These are phyloP conservation scores for Fusarium nematophilum DNA, from an alignment of 2,329 filamentous ascomycete species.

Conservation along the genomic window DNA sequence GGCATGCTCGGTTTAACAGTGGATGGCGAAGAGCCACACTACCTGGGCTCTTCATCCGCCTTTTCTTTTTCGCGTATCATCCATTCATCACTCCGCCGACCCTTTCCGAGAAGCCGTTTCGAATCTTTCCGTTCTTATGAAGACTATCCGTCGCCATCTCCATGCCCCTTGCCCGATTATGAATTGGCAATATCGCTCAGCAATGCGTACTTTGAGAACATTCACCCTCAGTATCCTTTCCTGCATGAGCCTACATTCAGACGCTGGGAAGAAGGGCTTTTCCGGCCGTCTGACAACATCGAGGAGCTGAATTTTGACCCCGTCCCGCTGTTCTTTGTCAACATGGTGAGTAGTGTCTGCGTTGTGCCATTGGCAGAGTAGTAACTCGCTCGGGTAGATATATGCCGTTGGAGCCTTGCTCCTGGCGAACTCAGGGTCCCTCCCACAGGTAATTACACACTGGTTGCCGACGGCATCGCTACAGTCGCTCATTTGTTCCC, in stretches of 20 bases:
- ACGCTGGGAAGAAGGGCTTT: slow-evolving; percentile 5
- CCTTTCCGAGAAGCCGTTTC: too few relatives aligned
- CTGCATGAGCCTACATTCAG: slow-evolving; percentile 21
- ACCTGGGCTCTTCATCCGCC: slow-evolving; percentile 43
- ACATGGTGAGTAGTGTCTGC: slow-evolving; percentile 8
- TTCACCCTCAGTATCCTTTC: slow-evolving; percentile 25
- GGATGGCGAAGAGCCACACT: slow-evolving; percentile 37
- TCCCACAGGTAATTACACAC: slow-evolving; percentile 10
- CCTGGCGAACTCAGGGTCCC: background rate
- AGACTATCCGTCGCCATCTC: background rate
- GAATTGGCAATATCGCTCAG: background rate
- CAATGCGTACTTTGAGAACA: slow-evolving; percentile 18
- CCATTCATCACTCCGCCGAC: background rate
- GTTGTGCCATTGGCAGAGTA: too few relatives aligned
- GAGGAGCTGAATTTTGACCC: background rate
- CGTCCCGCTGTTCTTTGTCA: slow-evolving; percentile 11
- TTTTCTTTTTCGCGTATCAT: slow-evolving; percentile 45
- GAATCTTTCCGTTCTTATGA: too few relatives aligned
- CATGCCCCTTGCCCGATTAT: slow-evolving; percentile 3
- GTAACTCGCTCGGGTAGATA: background rate
- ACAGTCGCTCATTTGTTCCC: background rate
- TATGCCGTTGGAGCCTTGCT: slow-evolving; percentile 18
- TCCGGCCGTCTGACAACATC: too few relatives aligned
- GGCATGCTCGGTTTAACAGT: slow-evolving; percentile 33
- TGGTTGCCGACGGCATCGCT: background rate